Percentiles rank a stretch among this genome's conserved stretches.
phyloP scores from a whole-genome alignment of 352 stramenopile genomes.

The Phytophthora pinifolia region DNA sequence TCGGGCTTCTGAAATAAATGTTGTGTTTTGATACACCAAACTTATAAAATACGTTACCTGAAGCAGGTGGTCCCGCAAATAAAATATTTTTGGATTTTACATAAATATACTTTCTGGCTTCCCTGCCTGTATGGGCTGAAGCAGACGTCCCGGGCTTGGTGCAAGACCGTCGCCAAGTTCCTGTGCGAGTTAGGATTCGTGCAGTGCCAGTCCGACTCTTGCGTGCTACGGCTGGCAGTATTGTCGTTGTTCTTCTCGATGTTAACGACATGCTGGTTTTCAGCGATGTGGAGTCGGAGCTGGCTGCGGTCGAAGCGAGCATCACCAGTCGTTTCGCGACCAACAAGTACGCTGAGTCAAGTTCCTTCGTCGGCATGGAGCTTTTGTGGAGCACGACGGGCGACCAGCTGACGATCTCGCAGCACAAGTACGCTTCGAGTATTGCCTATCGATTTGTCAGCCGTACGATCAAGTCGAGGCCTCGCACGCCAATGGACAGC shows the following conservation, averaged over 20 bases:
- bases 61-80: background rate
- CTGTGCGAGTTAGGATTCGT: conserved; percentile 4
- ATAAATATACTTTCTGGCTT: conserved; percentile 1
- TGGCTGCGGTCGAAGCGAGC: background rate
- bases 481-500: conserved; percentile 1
- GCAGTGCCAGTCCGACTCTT: conserved; percentile 22
- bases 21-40: background rate
- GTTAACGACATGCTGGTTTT: conserved; percentile 31
- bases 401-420: conserved; percentile 1
- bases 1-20: background rate
- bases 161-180: conserved; percentile 15
- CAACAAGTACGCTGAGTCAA: background rate
- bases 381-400: background rate
- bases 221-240: conserved; percentile 8
- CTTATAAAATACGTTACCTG: background rate
- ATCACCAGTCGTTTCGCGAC: conserved; percentile 2
- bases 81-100: background rate
- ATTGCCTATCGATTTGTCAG: background rate
- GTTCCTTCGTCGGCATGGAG: conserved; percentile 8
- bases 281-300: background rate
- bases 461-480: background rate
- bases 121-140: conserved; percentile 3
- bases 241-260: conserved; percentile 24
- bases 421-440: conserved; percentile 1
- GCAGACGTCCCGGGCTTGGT: conserved; percentile 29